Evolutionary conservation across 148 eudicot species (phyloP), one percentile per base, ranked within the genome.

Genomic region (Hydrangea macrophylla): DNA sequence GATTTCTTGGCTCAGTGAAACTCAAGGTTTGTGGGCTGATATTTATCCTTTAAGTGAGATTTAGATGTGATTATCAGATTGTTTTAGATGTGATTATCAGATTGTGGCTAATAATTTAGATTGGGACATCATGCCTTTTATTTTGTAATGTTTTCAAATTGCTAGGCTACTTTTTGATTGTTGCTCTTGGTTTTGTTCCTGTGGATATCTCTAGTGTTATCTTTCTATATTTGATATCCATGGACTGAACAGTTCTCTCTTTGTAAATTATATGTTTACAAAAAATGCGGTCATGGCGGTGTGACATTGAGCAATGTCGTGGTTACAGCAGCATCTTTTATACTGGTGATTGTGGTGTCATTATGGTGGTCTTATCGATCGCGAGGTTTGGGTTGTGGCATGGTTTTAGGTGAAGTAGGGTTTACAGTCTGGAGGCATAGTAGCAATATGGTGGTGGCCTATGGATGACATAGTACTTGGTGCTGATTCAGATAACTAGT

Each of bases 1-100:
- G 99, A 39, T 91, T 94, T 80, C 96, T 94, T 75, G 99, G 99
- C 58, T 94, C 99, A 1, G 99, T 91, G 71, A 91, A 84, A 81
- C 80, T 94, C 71, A 91, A 89, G 99, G 99, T 91, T 77, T 77
- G 92, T 79, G 36, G 28, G 48, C 8, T 45, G 32, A 37, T 35
- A 12, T 2, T 50, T 6, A 1, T 58, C 37, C 33, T 40, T 23
- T 62, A 1, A 32, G 5, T 39, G n/a, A 25, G 27, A 39, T 18
- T 9, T 2, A 51, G 24, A 22, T 22, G 27, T 8, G 9, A 48
- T 30, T 6, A 9, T 3, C 26, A 59, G 22, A 31, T n/a, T 37
- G 22, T 56, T 27, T 64, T 18, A 12, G 42, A 25, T 17, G 7
- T n/a, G 1, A 33, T n/a, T 12, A 55, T 56, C 10, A n/a, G n/a